A percentile compares a stretch with the other conserved stretches of the same genome.
Conservation (phyloP, 129 eudicot species). For the Artemisia argyi region DNA sequence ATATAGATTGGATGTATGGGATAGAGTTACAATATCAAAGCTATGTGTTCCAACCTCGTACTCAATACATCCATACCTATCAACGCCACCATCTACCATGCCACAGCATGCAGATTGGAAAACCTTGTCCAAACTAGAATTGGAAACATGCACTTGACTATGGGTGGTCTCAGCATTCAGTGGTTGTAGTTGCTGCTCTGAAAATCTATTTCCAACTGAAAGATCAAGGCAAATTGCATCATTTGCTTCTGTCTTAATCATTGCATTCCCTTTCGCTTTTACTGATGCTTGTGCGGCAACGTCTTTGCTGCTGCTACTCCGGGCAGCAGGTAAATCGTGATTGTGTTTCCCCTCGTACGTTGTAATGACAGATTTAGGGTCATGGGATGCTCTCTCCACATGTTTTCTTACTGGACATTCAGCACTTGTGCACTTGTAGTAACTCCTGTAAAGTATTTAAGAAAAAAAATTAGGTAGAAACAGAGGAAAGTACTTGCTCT, state of each 20-base stretch:
- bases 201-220: conserved; percentile 56
- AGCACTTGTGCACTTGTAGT: conserved; percentile 80
- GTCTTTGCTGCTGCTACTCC: conserved; percentile 11
- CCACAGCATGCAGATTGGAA: too few species aligned
- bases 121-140: too few species aligned
- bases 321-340: conserved; percentile 56
- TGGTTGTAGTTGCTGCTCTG: too few species aligned
- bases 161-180: too few species aligned
- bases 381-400: conserved; percentile 92
- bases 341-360: conserved; percentile 87
- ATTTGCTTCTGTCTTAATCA: conserved; percentile 39
- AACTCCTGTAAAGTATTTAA: conserved; percentile 57
- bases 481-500: too few species aligned
- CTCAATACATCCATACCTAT: conserved; percentile 10
- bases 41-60: conserved; percentile 40
- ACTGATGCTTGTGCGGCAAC: conserved; percentile 31
- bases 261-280: conserved; percentile 15
- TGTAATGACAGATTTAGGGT: conserved; percentile 83
- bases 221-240: conserved; percentile 64
- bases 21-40: conserved; percentile 43
- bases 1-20: conserved; percentile 43
- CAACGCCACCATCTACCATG: too few species aligned
- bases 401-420: conserved; percentile 87
- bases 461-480: too few species aligned
- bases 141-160: too few species aligned